Percentiles rank a stretch among this genome's conserved stretches.
phyloP scores from a whole-genome alignment of 495 filamentous ascomycete genomes.

The Aspergillus cavernicola region DNA sequence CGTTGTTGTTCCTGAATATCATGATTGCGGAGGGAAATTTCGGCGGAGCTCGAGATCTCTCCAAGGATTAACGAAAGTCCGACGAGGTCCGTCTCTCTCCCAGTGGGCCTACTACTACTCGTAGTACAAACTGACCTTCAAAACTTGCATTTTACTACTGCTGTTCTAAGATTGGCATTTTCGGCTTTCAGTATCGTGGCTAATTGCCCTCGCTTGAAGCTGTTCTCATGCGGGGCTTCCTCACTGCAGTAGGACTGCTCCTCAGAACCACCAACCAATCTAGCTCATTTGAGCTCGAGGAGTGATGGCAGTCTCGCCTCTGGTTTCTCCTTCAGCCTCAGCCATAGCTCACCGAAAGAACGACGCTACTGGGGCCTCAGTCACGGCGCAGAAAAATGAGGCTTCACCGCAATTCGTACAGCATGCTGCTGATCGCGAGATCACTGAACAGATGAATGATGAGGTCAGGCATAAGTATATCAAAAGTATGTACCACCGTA shows the following conservation, averaged over 20 bases:
- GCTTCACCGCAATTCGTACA: conserved; percentile 12
- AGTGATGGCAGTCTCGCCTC: conserved; percentile 45
- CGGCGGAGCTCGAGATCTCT: conserved; percentile 11
- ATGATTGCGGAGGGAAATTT: conserved; percentile 33
- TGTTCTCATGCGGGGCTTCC: background rate
- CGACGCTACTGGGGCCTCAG: conserved; percentile 30
- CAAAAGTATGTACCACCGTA: conserved; percentile 63
- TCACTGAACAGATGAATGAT: conserved; percentile 85
- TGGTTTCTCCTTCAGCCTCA: conserved; percentile 33
- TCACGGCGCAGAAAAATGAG: conserved; percentile 10
- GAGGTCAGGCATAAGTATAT: conserved; percentile 82
- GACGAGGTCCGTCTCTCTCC: conserved; percentile 3
- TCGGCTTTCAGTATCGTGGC: background rate
- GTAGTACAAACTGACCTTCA: background rate
- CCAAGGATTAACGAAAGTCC: conserved; percentile 39
- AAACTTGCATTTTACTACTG: background rate
- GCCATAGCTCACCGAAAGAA: conserved; percentile 34
- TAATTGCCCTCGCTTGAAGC: background rate
- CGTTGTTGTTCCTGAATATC: background rate
- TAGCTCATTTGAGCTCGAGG: conserved; percentile 1
- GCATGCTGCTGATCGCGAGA: conserved; percentile 46
- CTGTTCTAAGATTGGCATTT: too few relatives aligned
- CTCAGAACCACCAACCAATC: too few relatives aligned
- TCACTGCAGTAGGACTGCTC: background rate
- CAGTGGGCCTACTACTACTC: background rate